Percentiles rank a stretch among this genome's conserved stretches.
Evolutionary conservation across 495 filamentous ascomycete genomes (phyloP).

Genomic region (Penicillium silybi): DNA sequence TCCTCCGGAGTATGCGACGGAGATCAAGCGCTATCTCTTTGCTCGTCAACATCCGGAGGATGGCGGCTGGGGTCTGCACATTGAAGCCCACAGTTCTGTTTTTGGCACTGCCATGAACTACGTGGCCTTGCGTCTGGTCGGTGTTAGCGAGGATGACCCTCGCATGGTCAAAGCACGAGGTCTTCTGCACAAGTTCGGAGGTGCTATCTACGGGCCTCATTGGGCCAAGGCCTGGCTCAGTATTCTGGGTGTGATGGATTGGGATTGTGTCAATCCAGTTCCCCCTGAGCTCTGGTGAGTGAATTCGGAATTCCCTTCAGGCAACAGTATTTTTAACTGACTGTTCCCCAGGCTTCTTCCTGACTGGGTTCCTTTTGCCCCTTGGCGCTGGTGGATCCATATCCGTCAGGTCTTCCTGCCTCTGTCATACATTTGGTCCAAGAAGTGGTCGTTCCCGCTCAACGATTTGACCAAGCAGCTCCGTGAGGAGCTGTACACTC

Average conservation of each 20-base stretch:
- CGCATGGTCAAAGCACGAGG: slow-evolving; percentile 83
- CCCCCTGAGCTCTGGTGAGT: slow-evolving; percentile 84
- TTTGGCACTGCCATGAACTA: slow-evolving; percentile 93
- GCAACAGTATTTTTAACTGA: background rate
- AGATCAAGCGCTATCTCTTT: slow-evolving; percentile 93
- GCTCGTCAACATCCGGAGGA: slow-evolving; percentile 81
- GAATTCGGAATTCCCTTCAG: background rate
- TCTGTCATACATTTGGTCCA: slow-evolving; percentile 87
- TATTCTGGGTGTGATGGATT: slow-evolving; percentile 76
- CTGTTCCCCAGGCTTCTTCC: slow-evolving; percentile 62
- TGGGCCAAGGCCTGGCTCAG: slow-evolving; percentile 95
- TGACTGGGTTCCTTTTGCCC: slow-evolving; percentile 90
- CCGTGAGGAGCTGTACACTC: slow-evolving; percentile 78
- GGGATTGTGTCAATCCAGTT: slow-evolving; percentile 91
- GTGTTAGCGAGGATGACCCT: slow-evolving; percentile 80
- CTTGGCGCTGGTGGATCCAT: slow-evolving; percentile 99
- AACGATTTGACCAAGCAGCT: slow-evolving; percentile 68
- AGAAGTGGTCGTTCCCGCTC: slow-evolving; percentile 65
- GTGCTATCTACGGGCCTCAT: slow-evolving; percentile 79
- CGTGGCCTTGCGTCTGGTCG: slow-evolving; percentile 76
- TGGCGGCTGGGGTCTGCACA: slow-evolving; percentile 96
- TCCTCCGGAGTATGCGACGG: slow-evolving; percentile 72
- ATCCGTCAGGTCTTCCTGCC: slow-evolving; percentile 90
- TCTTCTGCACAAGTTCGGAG: slow-evolving; percentile 79
- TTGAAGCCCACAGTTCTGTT: slow-evolving; percentile 88